Evolutionary conservation across 805 yeast genomes (phyloP).

Genomic region (Ogataea nonfermentans): DNA sequence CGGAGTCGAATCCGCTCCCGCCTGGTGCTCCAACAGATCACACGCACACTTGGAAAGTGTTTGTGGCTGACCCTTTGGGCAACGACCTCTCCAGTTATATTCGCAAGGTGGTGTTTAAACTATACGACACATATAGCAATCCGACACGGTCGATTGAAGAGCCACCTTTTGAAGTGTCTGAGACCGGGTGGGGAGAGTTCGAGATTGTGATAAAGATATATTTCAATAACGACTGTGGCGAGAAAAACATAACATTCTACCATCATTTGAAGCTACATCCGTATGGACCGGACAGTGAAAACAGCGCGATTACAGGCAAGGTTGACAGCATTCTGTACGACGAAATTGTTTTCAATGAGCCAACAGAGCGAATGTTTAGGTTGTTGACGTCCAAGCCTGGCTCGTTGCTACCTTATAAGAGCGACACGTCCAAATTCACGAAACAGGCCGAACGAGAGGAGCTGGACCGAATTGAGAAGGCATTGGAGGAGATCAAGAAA

Average conservation of each 20-base stretch:
- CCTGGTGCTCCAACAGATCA: conserved; percentile 78
- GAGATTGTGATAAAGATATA: conserved; percentile 86
- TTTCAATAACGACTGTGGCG: conserved; percentile 83
- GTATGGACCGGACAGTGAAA: conserved; percentile 42
- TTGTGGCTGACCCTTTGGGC: conserved; percentile 76
- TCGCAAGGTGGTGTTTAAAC: conserved; percentile 88
- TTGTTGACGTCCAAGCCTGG: conserved; percentile 67
- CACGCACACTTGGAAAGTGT: conserved; percentile 94
- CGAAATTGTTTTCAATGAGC: conserved; percentile 92
- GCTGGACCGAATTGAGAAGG: conserved; percentile 49
- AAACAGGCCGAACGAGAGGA: conserved; percentile 65
- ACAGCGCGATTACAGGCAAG: conserved; percentile 33
- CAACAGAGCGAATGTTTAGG: conserved; percentile 86
- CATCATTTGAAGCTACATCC: conserved; percentile 94
- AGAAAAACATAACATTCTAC: conserved; percentile 79
- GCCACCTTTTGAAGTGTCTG: conserved; percentile 94
- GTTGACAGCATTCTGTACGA: conserved; percentile 73
- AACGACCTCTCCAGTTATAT: conserved; percentile 78
- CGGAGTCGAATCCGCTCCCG: conserved; percentile 46
- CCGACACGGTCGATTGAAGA: conserved; percentile 81
- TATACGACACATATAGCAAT: conserved; percentile 91
- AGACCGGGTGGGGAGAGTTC: conserved; percentile 99
- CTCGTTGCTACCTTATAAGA: conserved; percentile 43
- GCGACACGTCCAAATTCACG: conserved; percentile 28
- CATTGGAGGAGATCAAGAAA: conserved; percentile 28